Conservation (phyloP, 768 basidiomycete genomes). For the Amanita exitialis region DNA sequence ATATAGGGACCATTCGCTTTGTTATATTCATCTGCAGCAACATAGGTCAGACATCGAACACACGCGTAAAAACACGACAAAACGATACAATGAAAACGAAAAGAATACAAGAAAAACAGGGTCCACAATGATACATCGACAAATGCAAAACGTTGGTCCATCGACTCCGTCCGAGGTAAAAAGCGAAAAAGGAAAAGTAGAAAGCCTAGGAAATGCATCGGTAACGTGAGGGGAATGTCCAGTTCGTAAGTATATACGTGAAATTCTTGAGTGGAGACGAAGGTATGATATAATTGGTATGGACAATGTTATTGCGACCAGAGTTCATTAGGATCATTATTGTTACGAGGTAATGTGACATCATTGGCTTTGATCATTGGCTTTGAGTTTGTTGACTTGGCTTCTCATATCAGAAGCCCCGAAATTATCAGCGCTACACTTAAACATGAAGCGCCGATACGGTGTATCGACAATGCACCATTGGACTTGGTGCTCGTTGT, state of each 20-base stretch:
- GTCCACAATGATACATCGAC: not conserved
- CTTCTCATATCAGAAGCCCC: conserved; percentile 3
- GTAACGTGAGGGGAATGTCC: not conserved
- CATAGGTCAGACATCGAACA: not conserved
- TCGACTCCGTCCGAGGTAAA: no score
- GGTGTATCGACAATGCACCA: conserved; percentile 1
- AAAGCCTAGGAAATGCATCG: not conserved
- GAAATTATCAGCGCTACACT: not conserved
- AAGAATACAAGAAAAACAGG: not conserved
- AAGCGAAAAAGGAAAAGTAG: not conserved
- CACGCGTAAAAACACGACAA: not conserved
- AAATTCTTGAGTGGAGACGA: not conserved
- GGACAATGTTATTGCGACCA: not conserved
- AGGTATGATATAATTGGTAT: not conserved
- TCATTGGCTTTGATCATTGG: not conserved
- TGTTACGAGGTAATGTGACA: no score
- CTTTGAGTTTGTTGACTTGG: not conserved
- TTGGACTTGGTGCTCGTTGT: not conserved
- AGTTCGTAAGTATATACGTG: conserved; percentile 1
- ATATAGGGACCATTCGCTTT: not conserved
- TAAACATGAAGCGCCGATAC: conserved; percentile 1
- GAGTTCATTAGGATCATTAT: not conserved
- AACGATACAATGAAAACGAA: not conserved
- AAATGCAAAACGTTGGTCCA: no score
- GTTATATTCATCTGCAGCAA: not conserved